A percentile compares a stretch with the other conserved stretches of the same genome.
These are phyloP conservation scores for Ophiocordyceps camponoti-saundersi DNA, from an alignment of 2,329 filamentous ascomycete genomes.

Conservation along the genomic window DNA sequence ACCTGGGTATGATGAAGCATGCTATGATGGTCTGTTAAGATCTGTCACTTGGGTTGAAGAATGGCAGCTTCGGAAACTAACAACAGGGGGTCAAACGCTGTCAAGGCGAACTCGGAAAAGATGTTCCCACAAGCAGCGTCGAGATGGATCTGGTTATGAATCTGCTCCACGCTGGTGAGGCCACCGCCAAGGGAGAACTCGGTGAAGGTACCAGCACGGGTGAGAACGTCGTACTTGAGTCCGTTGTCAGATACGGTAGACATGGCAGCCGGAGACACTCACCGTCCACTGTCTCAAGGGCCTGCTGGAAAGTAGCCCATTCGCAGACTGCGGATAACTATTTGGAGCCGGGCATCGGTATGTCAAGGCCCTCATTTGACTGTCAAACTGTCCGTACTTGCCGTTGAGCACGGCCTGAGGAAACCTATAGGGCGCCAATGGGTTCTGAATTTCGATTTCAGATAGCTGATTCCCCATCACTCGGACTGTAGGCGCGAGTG, in stretches of 20 bases:
- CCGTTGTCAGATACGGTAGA: background rate
- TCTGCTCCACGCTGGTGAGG: slow-evolving; percentile 23
- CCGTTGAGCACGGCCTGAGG: slow-evolving; percentile 19
- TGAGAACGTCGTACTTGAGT: slow-evolving; percentile 22
- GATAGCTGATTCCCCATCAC: slow-evolving; percentile 17
- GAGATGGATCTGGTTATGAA: slow-evolving; percentile 25
- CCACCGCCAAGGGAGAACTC: slow-evolving; percentile 16
- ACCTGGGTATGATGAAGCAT: slow-evolving; percentile 40
- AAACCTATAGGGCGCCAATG: slow-evolving; percentile 33
- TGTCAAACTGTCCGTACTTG: slow-evolving; percentile 18
- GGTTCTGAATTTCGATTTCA: slow-evolving; percentile 26
- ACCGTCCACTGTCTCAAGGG: slow-evolving; percentile 24
- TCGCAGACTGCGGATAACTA: slow-evolving; percentile 22
- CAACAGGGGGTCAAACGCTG: slow-evolving; percentile 28
- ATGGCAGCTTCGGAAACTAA: slow-evolving; percentile 7
- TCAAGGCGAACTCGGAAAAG: slow-evolving; percentile 20
- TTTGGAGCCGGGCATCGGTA: slow-evolving; percentile 19
- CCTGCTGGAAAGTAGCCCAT: slow-evolving; percentile 13
- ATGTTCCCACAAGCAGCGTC: slow-evolving; percentile 20
- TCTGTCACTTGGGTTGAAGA: background rate
- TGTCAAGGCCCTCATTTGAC: slow-evolving; percentile 15
- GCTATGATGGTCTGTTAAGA: slow-evolving; percentile 4
- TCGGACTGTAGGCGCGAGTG: slow-evolving; percentile 14
- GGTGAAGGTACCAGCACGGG: slow-evolving; percentile 16
- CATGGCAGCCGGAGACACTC: slow-evolving; percentile 4